These are phyloP conservation scores for Orbilia oligospora DNA, from an alignment of 2,329 filamentous ascomycete genomes.

Conservation along the genomic window DNA sequence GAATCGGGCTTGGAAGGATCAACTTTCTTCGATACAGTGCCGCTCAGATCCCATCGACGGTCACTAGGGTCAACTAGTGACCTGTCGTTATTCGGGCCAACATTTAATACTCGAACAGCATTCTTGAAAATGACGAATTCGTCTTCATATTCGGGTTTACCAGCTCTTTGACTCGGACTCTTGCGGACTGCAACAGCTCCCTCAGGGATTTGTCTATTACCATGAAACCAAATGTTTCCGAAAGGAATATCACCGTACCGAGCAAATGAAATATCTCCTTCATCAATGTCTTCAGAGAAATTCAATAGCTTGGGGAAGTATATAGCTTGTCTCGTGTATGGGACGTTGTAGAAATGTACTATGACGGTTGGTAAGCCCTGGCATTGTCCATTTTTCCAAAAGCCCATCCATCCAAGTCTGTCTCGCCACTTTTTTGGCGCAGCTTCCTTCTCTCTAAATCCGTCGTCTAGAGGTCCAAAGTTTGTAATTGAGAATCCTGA, in stretches of 20 bases:
- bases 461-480: conserved; percentile 6
- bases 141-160: neutral
- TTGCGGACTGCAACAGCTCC: conserved; percentile 20
- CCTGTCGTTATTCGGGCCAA: neutral
- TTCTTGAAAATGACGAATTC: conserved; percentile 20
- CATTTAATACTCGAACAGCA: conserved; percentile 6
- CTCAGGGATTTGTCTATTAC: conserved; percentile 21
- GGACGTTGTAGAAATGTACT: conserved; percentile 25
- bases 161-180: neutral
- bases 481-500: conserved; percentile 34
- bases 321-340: conserved; percentile 26
- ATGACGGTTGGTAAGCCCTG: conserved; percentile 20
- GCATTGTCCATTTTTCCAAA: conserved; percentile 19
- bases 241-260: conserved; percentile 24
- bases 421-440: conserved; percentile 25
- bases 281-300: neutral
- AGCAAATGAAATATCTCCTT: neutral
- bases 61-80: neutral
- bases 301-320: conserved; percentile 15
- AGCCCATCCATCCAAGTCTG: conserved; percentile 35
- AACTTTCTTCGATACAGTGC: too few relatives aligned
- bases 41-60: conserved; percentile 8
- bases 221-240: conserved; percentile 35
- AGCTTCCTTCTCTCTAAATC: neutral
- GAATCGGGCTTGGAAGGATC: too few relatives aligned